Conservation (phyloP, 2,329 filamentous ascomycete species). For the Penicillium italicum region DNA sequence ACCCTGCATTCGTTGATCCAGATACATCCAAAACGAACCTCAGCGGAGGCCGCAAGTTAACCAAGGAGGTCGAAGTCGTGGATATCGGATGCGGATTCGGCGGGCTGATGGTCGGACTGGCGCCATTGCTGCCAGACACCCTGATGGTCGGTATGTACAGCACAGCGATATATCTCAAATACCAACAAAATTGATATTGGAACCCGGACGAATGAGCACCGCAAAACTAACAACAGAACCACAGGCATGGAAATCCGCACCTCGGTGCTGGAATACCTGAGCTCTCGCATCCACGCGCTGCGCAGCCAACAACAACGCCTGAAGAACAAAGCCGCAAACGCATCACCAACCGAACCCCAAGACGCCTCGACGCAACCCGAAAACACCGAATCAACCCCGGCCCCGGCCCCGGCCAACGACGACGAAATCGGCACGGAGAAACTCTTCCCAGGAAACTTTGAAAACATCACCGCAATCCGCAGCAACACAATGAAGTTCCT, state of each 20-base stretch:
- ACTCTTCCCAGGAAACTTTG: constrained; percentile 53
- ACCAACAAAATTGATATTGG: background rate
- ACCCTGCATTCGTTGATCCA: constrained; percentile 64
- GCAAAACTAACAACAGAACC: background rate
- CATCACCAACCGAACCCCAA: constrained; percentile 7
- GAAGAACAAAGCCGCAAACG: constrained; percentile 14
- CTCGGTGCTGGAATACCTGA: constrained; percentile 86
- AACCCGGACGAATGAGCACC: background rate
- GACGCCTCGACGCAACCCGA: background rate
- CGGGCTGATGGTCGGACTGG: constrained; percentile 79
- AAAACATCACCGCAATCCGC: constrained; percentile 84
- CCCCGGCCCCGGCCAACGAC: constrained; percentile 6
- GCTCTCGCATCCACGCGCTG: constrained; percentile 79
- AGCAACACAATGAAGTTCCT: constrained; percentile 99
- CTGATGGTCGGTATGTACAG: constrained; percentile 68
- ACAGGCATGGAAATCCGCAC: constrained; percentile 86
- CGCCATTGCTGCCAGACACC: constrained; percentile 74
- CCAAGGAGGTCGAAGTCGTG: constrained; percentile 78
- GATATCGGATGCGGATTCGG: constrained; percentile 98
- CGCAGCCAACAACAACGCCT: constrained; percentile 48
- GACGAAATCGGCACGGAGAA: constrained; percentile 23
- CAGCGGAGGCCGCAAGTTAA: constrained; percentile 43
- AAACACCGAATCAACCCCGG: background rate
- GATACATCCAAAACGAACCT: constrained; percentile 34
- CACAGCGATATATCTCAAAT: background rate